A percentile compares a stretch with the other conserved stretches of the same genome.
These are phyloP conservation scores for Zygosaccharomyces pseudobailii DNA, from an alignment of 1,139 yeast species.

Conservation along the genomic window DNA sequence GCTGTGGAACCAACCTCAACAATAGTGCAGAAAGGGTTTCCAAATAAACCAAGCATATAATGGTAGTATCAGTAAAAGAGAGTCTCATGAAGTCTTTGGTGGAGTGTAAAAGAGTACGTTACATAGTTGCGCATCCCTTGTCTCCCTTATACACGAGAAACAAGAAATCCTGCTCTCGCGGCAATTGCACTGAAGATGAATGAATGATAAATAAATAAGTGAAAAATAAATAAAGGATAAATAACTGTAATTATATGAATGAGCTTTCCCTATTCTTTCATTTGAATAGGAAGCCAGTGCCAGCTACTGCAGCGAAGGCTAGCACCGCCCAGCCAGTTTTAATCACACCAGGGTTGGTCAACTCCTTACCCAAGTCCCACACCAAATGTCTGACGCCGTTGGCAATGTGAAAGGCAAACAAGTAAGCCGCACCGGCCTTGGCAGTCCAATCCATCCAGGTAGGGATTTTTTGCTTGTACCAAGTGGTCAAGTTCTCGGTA, in stretches of 20 bases:
- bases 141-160: not conserved
- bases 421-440: constrained; percentile 70
- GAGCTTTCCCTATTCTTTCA: constrained; percentile 18
- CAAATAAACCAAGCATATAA: constrained; percentile 33
- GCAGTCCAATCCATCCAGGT: constrained; percentile 52
- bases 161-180: not conserved
- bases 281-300: constrained; percentile 38
- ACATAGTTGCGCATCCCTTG: not conserved
- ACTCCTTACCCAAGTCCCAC: constrained; percentile 84
- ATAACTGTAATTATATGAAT: constrained; percentile 17
- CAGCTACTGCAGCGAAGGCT: constrained; percentile 63
- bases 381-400: constrained; percentile 90
- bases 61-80: constrained; percentile 34
- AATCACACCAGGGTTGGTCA: constrained; percentile 81
- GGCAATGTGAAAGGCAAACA: constrained; percentile 79
- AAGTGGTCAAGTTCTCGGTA: constrained; percentile 52
- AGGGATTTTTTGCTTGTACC: constrained; percentile 53
- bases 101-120: constrained; percentile 10
- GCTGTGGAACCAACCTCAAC: constrained; percentile 30
- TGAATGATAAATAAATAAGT: constrained; percentile 14
- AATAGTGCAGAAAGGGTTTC: constrained; percentile 34
- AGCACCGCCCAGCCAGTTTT: constrained; percentile 85
- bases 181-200: not conserved
- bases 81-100: constrained; percentile 24
- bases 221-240: constrained; percentile 12